Evolutionary conservation across 2,329 filamentous ascomycete genomes (phyloP).

Genomic region (Hysterium pulicare): DNA sequence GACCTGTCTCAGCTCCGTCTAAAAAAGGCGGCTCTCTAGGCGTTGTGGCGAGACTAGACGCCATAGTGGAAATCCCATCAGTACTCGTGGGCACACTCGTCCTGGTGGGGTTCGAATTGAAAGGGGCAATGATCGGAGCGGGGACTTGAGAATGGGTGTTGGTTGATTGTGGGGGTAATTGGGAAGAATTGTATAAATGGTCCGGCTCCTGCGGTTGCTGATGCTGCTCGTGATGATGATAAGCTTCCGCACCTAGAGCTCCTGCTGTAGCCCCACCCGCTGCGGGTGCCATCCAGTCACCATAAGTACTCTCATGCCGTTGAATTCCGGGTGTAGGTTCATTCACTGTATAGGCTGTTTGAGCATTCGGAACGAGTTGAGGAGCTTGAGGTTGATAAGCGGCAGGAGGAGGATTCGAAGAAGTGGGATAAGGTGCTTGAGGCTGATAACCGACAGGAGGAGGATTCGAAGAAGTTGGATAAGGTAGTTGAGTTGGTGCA

Average conservation of each 20-base stretch:
- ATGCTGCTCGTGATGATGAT: conserved; percentile 20
- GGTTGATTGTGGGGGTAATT: too few species aligned
- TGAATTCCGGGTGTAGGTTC: conserved; percentile 6
- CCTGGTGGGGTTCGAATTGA: conserved; percentile 2
- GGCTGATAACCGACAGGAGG: conserved; percentile 6
- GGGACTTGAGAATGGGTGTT: background rate
- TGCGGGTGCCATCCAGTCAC: conserved; percentile 54
- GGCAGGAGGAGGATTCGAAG: conserved; percentile 7
- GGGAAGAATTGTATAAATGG: conserved; percentile 5
- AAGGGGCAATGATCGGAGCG: conserved; percentile 3
- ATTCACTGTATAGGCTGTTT: conserved; percentile 10
- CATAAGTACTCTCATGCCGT: conserved; percentile 45
- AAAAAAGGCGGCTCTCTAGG: conserved; percentile 24
- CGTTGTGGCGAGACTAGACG: background rate
- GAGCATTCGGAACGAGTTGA: conserved; percentile 10
- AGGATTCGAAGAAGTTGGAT: conserved; percentile 11
- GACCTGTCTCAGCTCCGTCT: conserved; percentile 25
- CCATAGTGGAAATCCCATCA: conserved; percentile 8
- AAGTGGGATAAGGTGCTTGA: conserved; percentile 11
- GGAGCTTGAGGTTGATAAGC: conserved; percentile 6
- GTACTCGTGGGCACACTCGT: conserved; percentile 15
- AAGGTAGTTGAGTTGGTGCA: conserved; percentile 10
- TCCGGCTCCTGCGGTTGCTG: conserved; percentile 17
- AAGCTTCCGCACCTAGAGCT: conserved; percentile 36
- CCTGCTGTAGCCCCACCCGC: conserved; percentile 43